phyloP scores from a whole-genome alignment of 1,284 basidiomycete species.

The Leccinum pallidistipes region DNA sequence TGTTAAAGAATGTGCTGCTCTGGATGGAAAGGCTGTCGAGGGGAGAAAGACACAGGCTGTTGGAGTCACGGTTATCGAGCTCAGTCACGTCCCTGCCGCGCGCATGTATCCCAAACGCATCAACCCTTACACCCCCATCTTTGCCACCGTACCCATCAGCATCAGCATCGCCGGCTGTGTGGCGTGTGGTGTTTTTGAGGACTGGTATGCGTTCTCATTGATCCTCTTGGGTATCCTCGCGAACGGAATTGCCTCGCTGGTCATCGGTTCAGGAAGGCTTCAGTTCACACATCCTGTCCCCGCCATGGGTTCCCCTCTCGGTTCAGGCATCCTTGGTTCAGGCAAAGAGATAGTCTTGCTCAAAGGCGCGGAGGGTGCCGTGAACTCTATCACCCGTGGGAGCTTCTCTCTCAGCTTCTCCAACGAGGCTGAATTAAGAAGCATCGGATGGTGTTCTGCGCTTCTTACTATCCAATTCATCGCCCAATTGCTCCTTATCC shows the following conservation, averaged over 20 bases:
- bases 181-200: conserved; percentile 22
- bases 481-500: conserved; percentile 32
- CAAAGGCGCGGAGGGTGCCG: conserved; percentile 30
- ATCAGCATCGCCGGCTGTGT: conserved; percentile 28
- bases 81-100: conserved; percentile 15
- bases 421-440: conserved; percentile 21
- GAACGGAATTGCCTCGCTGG: conserved; percentile 29
- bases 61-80: conserved; percentile 28
- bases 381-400: conserved; percentile 33
- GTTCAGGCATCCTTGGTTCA: conserved; percentile 28
- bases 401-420: conserved; percentile 28
- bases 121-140: conserved; percentile 21
- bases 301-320: conserved; percentile 26
- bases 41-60: conserved; percentile 28
- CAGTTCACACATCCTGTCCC: conserved; percentile 29
- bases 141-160: conserved; percentile 31
- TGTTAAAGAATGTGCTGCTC: conserved; percentile 19
- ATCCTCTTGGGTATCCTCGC: conserved; percentile 35
- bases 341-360: conserved; percentile 27
- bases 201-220: conserved; percentile 33
- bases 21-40: conserved; percentile 14
- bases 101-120: conserved; percentile 22
- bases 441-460: conserved; percentile 30
- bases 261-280: conserved; percentile 33
- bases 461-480: conserved; percentile 33